These are phyloP conservation scores for Mycena polygramma DNA, from an alignment of 768 basidiomycete species.

Conservation along the genomic window DNA sequence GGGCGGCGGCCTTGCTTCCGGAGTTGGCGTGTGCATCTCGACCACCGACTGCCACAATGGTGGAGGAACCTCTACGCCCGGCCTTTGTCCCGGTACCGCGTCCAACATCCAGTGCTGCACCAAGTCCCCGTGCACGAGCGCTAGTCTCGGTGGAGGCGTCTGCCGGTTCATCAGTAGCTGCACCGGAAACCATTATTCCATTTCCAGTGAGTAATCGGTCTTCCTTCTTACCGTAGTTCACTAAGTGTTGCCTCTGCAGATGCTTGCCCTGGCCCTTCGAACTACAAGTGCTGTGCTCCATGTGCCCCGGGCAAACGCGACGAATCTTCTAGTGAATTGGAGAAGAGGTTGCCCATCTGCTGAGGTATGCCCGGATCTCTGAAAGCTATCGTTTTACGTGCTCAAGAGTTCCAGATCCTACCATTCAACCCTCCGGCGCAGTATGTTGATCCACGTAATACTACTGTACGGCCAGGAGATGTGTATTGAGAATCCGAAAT, in stretches of 20 bases:
- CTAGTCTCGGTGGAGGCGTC: background rate
- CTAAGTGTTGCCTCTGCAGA: background rate
- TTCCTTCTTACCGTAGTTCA: background rate
- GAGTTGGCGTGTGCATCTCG: background rate
- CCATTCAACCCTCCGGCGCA: no score
- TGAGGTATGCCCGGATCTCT: background rate
- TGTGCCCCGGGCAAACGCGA: background rate
- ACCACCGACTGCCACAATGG: background rate
- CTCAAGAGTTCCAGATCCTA: no score
- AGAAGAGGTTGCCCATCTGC: background rate
- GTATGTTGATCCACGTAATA: no score
- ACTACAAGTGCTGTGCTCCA: constrained; percentile 1
- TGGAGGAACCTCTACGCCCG: background rate
- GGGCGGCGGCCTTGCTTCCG: background rate
- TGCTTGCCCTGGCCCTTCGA: background rate
- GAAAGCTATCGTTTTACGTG: no score
- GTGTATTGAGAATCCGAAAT: no score
- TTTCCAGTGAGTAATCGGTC: background rate
- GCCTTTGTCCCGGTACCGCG: background rate
- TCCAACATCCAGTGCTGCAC: constrained; percentile 6
- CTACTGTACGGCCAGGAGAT: no score
- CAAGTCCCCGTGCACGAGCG: background rate
- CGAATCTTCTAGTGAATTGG: background rate
- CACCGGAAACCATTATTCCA: background rate
- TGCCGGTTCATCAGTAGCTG: background rate